Evolutionary conservation across 23 red algal genomes (phyloP), one percentile per base, ranked within the genome.

Genomic region (Agarophyton chilense): DNA sequence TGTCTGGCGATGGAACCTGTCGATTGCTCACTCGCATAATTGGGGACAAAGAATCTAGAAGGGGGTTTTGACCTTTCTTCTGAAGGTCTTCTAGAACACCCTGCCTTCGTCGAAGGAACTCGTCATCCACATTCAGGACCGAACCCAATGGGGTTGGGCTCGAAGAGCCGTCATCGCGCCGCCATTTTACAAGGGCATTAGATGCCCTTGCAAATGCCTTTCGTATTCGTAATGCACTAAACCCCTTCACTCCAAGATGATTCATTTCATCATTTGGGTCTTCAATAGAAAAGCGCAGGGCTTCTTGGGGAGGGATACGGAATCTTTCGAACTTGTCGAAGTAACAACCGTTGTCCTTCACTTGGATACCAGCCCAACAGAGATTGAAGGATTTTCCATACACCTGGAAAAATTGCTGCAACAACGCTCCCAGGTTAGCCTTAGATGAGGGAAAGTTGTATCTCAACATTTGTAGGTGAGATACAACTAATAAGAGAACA

Each of bases 211-310:
- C 58, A 79, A 97, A 94, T 17, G 75, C 95, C 24, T 36, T 92
- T 41, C 95, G 41, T 36, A 97, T 79, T 70, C 90, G 46, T 36
- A 63, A 62, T 21, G 89, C 89, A 0, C 82, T 88, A 87, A 70
- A 97, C 33, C 86, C 77, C 32, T 89, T 98, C 46, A 56, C 46
- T 16, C 91, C 95, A 1, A 98, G 75, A 35, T 94, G 83, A 64
- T 98, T 98, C 38, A 52, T 88, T 74, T 66, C 64, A 71, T 98
- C 95, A 58, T 92, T 82, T 2, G 95, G 95, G 56, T 98, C 95
- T 82, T 98, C 91, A 43, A 98, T 45, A 51, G 71, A 90, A 55
- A 88, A 90, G 51, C 87, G 79, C 43, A 94, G 36, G n/a, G 79
- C 67, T 45, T 94, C 82, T 17, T 72, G 62, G 4, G 82, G 65